Base-by-base conservation (phyloP, 176 grass and related monocot genomes). In the Aegilops sharonensis region DNA sequence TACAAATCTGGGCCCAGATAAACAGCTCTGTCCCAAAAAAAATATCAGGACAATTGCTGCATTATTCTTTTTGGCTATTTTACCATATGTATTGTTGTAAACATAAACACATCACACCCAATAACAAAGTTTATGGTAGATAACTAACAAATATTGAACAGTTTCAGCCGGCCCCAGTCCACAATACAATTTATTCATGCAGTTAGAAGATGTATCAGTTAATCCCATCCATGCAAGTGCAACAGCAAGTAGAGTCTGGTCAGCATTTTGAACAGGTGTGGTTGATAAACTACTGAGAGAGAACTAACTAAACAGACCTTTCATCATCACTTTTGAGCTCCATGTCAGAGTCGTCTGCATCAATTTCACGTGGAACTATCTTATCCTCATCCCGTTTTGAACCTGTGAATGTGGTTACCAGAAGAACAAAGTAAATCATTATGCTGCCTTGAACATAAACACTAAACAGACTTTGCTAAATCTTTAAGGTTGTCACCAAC, bases 341-440 rank as follows among this genome's bases (percentile, higher is more conserved):
- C 45, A 90, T 83, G 23, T 99, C 94, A 14, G 94, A 92, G 54
- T 99, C 94, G 50, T 99, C 97, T 60, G 92, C 94, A 91, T 99
- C 94, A 3, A 93, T 96, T 81, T 94, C 91, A 81, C 92, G 76
- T 80, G 88, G 94, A 83, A 99, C 83, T 86, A 96, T 99, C 64
- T 90, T 99, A 88, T 99, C 92, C 73, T 99, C 94, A n/a, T 99
- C 92, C 88, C 90, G 88, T 78, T 88, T 99, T 81, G 88, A 89
- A 65, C 97, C 97, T 98, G 67, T 29, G 25, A 74, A 48, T 48
- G 45, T 48, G 12, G 45, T 89, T 83, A 83, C 37, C 77, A 43
- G n/a, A 80, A 68, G 36, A 72, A 82, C 62, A 75, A 29, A 64
- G 23, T 12, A 70, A 69, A 68, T 21, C 52, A 75, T 25, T 77